Conservation (phyloP, 805 yeast species). For the Myxozyma monticola region DNA sequence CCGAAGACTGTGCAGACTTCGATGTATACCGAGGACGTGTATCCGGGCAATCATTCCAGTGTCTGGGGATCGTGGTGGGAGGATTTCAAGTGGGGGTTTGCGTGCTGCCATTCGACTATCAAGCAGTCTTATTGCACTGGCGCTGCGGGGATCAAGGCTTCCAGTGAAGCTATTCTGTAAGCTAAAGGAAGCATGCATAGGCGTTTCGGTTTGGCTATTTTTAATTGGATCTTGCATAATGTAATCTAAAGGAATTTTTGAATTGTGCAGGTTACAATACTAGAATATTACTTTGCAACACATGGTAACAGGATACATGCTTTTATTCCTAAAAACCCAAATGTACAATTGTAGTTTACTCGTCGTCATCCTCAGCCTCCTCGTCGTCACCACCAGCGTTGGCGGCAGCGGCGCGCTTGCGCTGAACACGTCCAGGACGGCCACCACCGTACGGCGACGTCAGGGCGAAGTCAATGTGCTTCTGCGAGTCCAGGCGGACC, state of each 20-base stretch:
- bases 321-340: conserved; percentile 10
- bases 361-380: conserved; percentile 59
- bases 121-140: conserved; percentile 42
- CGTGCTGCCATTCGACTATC: conserved; percentile 44
- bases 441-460: conserved; percentile 99
- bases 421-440: conserved; percentile 99
- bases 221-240: neutral
- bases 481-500: conserved; percentile 99
- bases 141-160: conserved; percentile 30
- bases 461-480: conserved; percentile 99
- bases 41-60: conserved; percentile 43
- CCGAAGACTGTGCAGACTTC: conserved; percentile 30
- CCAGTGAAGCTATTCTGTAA: conserved; percentile 7
- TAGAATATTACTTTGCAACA: conserved; percentile 13
- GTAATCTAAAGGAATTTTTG: neutral
- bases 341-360: conserved; percentile 23
- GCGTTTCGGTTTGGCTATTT: neutral
- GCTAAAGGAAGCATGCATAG: neutral
- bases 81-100: conserved; percentile 48
- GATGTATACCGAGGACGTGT: conserved; percentile 42
- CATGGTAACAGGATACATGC: conserved; percentile 1
- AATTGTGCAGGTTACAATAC: conserved; percentile 3
- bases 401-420: conserved; percentile 64
- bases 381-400: conserved; percentile 74
- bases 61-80: conserved; percentile 50